Base-by-base conservation (phyloP, 1,284 basidiomycete genomes). In the Volvariella surrecta region DNA sequence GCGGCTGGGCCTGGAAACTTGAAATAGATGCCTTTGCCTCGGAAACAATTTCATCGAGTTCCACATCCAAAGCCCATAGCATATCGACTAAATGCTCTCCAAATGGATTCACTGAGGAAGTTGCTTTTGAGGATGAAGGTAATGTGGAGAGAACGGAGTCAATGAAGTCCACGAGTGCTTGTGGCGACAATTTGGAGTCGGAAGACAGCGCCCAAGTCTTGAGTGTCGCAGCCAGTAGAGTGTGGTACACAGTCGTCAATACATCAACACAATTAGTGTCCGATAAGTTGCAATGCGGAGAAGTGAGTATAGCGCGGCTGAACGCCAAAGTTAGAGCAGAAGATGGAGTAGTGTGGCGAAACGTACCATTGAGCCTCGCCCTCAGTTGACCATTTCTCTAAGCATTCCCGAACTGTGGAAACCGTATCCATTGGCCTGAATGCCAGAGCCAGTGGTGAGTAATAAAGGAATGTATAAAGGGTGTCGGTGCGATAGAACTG, bases 51-150 rank as follows among this genome's bases (percentile, higher is more conserved):
- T 89, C 86, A 46, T 90, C 87, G 46, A 90, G 59, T 50, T 82
- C 76, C 22, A 74, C 68, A 58, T 91, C 87, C 41, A 86, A 58
- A 18, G 83, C 71, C 88, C 88, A 91, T 34, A 89, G 65, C 52
- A 84, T 68, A 55, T 91, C 88, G 15, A 91, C 71, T 3, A 90
- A 62, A 35, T 78, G 56, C 51, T 89, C 85, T 13, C 79, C 79
- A 46, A 87, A 76, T 0, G 67, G 54, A 0, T 61, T 52, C 10
- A 60, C 60, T 7, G 66, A 58, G 19, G 63, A 52, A 2, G 75
- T 73, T n/a, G 82, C 82, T 11, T 80, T 76, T 13, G 82, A 85
- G 13, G 81, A 76, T 13, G 82, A 85, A 13, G 86, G 86, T 6
- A 86, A 67, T 34, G 61, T 64, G 37, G 68, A 63, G 31, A 83